Conservation (phyloP, 345 rosid genomes). For the Passiflora organensis region DNA sequence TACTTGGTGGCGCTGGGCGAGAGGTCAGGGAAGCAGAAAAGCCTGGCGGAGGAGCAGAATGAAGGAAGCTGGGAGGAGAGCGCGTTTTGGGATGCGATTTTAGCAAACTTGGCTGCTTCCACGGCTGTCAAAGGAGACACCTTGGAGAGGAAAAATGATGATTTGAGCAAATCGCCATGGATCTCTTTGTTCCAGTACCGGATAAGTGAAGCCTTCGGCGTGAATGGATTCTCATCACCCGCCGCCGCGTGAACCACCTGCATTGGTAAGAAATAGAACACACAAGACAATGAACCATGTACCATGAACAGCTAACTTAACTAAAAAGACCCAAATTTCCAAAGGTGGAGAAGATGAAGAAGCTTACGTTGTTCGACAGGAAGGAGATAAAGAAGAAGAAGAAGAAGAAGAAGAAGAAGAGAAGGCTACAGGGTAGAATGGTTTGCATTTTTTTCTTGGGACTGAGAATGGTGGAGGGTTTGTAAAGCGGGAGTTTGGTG, state of each 20-base stretch:
- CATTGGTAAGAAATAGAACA: slow-evolving; percentile 12
- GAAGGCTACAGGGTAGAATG: background rate
- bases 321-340: background rate
- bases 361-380: slow-evolving; percentile 20
- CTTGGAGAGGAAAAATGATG: slow-evolving; percentile 64
- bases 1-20: slow-evolving; percentile 9
- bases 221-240: slow-evolving; percentile 51
- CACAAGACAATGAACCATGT: background rate
- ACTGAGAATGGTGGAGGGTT: slow-evolving; percentile 15
- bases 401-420: background rate
- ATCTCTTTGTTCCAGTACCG: slow-evolving; percentile 91
- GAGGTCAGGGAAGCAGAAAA: slow-evolving; percentile 64
- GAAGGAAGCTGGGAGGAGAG: slow-evolving; percentile 54
- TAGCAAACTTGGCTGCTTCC: slow-evolving; percentile 55
- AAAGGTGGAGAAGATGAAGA: background rate
- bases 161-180: slow-evolving; percentile 34
- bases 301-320: background rate
- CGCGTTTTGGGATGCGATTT: slow-evolving; percentile 58
- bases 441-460: slow-evolving; percentile 5
- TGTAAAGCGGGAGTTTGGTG: slow-evolving; percentile 5
- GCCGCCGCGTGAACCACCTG: slow-evolving; percentile 14
- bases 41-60: slow-evolving; percentile 78
- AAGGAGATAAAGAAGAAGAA: slow-evolving; percentile 5
- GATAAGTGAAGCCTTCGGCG: slow-evolving; percentile 62
- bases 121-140: slow-evolving; percentile 68